These are phyloP conservation scores for Dipteronia dyeriana DNA, from an alignment of 345 rosid genomes.

Conservation along the genomic window DNA sequence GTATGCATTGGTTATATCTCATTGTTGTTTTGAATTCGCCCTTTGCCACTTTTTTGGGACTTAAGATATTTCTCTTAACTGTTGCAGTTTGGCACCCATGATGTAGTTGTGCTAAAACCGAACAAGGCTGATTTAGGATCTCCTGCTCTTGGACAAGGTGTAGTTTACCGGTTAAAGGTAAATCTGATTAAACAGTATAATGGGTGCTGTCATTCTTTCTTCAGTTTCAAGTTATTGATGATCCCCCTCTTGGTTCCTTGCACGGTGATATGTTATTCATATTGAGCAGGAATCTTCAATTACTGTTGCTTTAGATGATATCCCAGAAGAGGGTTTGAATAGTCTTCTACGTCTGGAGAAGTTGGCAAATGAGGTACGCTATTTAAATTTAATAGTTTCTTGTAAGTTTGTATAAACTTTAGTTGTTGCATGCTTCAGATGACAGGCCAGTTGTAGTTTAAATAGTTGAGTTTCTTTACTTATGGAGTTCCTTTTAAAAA, in stretches of 20 bases:
- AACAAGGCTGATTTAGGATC: conserved; percentile 86
- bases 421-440: not conserved
- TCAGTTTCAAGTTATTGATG: conserved; percentile 12
- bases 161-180: conserved; percentile 84
- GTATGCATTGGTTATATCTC: not conserved
- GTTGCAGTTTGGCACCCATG: conserved; percentile 82
- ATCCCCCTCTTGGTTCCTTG: conserved; percentile 12
- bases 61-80: conserved; percentile 5
- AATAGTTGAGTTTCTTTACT: conserved; percentile 16
- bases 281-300: conserved; percentile 72
- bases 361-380: conserved; percentile 84
- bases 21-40: not conserved
- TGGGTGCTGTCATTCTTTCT: conserved; percentile 1
- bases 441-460: conserved; percentile 3
- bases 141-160: conserved; percentile 94
- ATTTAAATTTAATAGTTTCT: conserved; percentile 3
- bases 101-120: conserved; percentile 82
- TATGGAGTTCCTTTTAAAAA: not conserved
- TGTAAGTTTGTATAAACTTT: not conserved
- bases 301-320: conserved; percentile 82
- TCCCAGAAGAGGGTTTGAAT: conserved; percentile 88
- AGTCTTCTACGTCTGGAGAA: conserved; percentile 81
- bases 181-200: conserved; percentile 5
- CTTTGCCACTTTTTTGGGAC: not conserved
- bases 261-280: conserved; percentile 5